Evolutionary conservation across 805 yeast species (phyloP).

Genomic region (Kodamaea nitidulidarum): DNA sequence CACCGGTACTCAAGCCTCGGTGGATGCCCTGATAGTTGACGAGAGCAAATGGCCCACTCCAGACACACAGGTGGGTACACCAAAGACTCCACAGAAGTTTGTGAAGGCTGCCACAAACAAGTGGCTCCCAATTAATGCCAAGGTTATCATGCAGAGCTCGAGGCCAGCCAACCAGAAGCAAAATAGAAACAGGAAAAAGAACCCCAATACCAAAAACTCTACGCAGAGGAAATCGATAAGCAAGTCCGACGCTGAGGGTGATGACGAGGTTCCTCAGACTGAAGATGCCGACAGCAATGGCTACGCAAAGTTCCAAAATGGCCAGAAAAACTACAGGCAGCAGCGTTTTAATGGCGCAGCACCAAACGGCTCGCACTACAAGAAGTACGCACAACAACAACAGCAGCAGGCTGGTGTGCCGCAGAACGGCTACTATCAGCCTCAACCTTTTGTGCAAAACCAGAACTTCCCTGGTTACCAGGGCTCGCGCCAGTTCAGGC

Average conservation of each 20-base stretch:
- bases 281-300: constrained; percentile 1
- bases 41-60: constrained; percentile 45
- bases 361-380: constrained; percentile 10
- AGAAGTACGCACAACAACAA: constrained; percentile 12
- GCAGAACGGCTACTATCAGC: constrained; percentile 27
- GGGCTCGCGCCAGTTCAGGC: constrained; percentile 22
- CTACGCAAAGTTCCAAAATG: background rate
- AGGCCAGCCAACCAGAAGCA: constrained; percentile 24
- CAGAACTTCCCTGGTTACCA: constrained; percentile 22
- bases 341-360: constrained; percentile 6
- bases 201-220: constrained; percentile 10
- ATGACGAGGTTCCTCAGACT: background rate
- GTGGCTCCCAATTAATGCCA: constrained; percentile 45
- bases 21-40: constrained; percentile 25
- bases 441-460: constrained; percentile 26
- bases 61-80: constrained; percentile 17
- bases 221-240: constrained; percentile 3
- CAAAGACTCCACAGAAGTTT: constrained; percentile 27
- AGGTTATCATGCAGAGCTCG: constrained; percentile 38
- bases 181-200: constrained; percentile 24
- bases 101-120: constrained; percentile 40
- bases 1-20: constrained; percentile 9
- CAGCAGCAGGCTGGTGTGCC: constrained; percentile 8
- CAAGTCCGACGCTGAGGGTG: constrained; percentile 7
- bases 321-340: constrained; percentile 5